Percentiles rank a stretch among this genome's conserved stretches.
phyloP scores from a whole-genome alignment of 1,139 yeast genomes.

The Arxiozyma slooffiae region DNA sequence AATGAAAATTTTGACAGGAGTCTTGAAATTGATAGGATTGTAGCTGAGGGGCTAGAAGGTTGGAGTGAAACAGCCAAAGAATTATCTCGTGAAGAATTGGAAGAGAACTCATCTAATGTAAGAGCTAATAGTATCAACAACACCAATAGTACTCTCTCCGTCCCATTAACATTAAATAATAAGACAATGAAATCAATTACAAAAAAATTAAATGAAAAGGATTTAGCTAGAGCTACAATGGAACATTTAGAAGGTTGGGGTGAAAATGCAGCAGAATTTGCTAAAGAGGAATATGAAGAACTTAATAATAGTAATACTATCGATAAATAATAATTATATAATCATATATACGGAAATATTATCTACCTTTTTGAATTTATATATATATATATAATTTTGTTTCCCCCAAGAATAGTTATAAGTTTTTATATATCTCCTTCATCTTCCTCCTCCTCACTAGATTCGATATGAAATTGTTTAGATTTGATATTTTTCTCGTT shows the following conservation, averaged over 20 bases:
- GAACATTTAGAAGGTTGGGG: constrained; percentile 39
- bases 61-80: constrained; percentile 39
- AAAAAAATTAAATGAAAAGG: constrained; percentile 9
- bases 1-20: neutral
- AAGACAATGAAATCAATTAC: neutral
- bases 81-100: constrained; percentile 35
- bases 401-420: neutral
- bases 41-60: constrained; percentile 31
- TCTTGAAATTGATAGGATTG: constrained; percentile 16
- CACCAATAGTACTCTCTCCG: neutral
- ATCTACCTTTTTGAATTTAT: neutral
- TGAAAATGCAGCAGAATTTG: constrained; percentile 35
- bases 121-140: neutral
- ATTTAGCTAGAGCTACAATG: constrained; percentile 29
- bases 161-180: neutral
- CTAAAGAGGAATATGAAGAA: constrained; percentile 35
- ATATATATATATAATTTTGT: constrained; percentile 8
- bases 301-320: constrained; percentile 12
- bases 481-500: neutral
- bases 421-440: neutral
- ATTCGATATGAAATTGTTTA: constrained; percentile 3
- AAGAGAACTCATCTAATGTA: constrained; percentile 16
- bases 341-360: neutral
- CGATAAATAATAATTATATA: neutral
- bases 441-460: constrained; percentile 3